Evolutionary conservation across 768 basidiomycete species (phyloP).

Genomic region (Lenzites betulinus): DNA sequence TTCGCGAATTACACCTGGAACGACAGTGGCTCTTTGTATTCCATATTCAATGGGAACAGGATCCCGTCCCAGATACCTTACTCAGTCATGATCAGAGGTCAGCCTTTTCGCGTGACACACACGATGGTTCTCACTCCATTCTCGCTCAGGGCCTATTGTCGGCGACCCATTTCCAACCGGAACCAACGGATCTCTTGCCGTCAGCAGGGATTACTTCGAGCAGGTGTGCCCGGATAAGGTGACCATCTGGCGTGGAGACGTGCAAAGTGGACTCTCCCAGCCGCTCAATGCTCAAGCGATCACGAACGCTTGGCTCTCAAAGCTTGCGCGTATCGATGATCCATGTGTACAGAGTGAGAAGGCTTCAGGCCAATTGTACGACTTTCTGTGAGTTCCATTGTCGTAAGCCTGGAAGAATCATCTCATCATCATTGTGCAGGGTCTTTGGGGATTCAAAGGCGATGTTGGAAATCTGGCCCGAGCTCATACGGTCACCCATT

Average conservation of each 20-base stretch:
- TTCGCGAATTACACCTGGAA: constrained; percentile 64
- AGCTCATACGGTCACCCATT: constrained; percentile 21
- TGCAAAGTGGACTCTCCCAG: constrained; percentile 33
- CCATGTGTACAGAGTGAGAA: constrained; percentile 40
- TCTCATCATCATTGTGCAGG: background rate
- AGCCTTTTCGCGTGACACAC: constrained; percentile 10
- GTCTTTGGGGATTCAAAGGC: constrained; percentile 18
- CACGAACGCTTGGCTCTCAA: constrained; percentile 44
- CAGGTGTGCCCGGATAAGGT: constrained; percentile 39
- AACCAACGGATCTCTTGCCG: constrained; percentile 35
- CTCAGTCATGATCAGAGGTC: constrained; percentile 50
- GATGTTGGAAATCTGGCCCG: constrained; percentile 19
- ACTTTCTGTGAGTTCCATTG: constrained; percentile 34
- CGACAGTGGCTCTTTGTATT: constrained; percentile 42
- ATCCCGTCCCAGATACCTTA: constrained; percentile 59
- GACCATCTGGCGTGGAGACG: constrained; percentile 28
- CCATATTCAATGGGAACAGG: constrained; percentile 46
- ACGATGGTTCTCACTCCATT: background rate
- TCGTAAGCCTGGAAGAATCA: background rate
- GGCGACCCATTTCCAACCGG: constrained; percentile 41
- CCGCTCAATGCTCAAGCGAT: constrained; percentile 30
- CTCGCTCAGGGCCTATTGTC: constrained; percentile 41
- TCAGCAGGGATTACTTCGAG: constrained; percentile 40
- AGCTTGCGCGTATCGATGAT: constrained; percentile 38
- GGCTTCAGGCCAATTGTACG: constrained; percentile 33